Evolutionary conservation across 2,329 filamentous ascomycete genomes (phyloP).

Genomic region (Arthrobotrys iridis): DNA sequence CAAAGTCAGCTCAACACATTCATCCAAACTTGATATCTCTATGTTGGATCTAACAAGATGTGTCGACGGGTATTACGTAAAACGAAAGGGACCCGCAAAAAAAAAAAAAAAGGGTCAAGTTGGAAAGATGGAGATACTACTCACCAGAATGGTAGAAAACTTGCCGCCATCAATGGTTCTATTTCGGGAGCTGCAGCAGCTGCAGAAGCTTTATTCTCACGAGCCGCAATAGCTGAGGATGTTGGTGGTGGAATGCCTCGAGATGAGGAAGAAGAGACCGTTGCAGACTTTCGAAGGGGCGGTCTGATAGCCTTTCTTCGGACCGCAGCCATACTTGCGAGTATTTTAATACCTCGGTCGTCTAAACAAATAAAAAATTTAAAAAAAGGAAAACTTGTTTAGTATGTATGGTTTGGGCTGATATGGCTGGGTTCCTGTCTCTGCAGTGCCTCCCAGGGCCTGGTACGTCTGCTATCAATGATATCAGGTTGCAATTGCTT

Average conservation of each 20-base stretch:
- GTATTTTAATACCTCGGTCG: slow-evolving; percentile 18
- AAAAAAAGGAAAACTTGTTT: slow-evolving; percentile 7
- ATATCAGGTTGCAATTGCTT: slow-evolving; percentile 47
- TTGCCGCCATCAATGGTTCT: slow-evolving; percentile 58
- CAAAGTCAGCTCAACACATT: slow-evolving; percentile 44
- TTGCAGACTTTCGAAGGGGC: slow-evolving; percentile 50
- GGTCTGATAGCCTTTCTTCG: slow-evolving; percentile 52
- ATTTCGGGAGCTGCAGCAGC: slow-evolving; percentile 41
- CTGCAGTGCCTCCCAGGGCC: slow-evolving; percentile 31
- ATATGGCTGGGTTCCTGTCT: slow-evolving; percentile 29
- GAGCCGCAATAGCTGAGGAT: slow-evolving; percentile 44
- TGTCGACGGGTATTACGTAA: slow-evolving; percentile 36
- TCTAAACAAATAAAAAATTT: no score
- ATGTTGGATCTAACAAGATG: slow-evolving; percentile 5
- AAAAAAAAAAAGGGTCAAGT: slow-evolving; percentile 7
- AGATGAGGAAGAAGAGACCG: slow-evolving; percentile 29
- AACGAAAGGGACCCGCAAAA: not conserved
- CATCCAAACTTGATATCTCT: not conserved
- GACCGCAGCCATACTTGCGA: slow-evolving; percentile 32
- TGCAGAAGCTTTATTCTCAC: slow-evolving; percentile 41
- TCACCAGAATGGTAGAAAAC: slow-evolving; percentile 59
- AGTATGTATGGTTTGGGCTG: slow-evolving; percentile 30
- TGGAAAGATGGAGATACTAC: slow-evolving; percentile 30
- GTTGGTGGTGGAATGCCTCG: slow-evolving; percentile 51
- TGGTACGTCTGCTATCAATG: slow-evolving; percentile 20